Percentiles rank a stretch among this genome's conserved stretches.
Conservation (phyloP, 768 basidiomycete species). For the Pholiota molesta region DNA sequence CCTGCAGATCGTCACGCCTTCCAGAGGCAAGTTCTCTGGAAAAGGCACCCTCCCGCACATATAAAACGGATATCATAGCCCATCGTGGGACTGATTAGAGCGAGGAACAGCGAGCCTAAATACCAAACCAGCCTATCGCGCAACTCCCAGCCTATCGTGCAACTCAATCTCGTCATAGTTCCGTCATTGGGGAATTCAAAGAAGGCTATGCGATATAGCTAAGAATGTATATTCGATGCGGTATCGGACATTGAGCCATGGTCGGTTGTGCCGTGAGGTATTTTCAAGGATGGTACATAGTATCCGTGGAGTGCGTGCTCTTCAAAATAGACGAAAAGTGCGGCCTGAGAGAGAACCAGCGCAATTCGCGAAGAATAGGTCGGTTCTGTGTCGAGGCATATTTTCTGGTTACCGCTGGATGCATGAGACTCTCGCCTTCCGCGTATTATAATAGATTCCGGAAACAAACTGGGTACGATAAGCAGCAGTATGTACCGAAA, state of each 20-base stretch:
- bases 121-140: not conserved
- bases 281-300: not conserved
- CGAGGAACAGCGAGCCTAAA: not conserved
- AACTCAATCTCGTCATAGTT: slow-evolving; percentile 2
- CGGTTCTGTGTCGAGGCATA: not conserved
- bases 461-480: not conserved
- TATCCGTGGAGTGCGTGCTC: not conserved
- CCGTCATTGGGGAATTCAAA: not conserved
- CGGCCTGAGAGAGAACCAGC: not conserved
- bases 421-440: not conserved
- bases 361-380: not conserved
- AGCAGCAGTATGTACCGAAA: not conserved
- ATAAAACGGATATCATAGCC: not conserved
- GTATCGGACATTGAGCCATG: not conserved
- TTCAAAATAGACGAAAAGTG: not conserved
- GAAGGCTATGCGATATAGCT: not conserved
- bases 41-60: not conserved
- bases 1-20: not conserved
- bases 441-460: not conserved
- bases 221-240: not conserved
- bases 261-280: no score
- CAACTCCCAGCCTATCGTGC: not conserved
- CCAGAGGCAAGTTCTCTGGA: not conserved
- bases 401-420: not conserved
- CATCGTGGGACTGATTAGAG: not conserved